These are phyloP conservation scores for Peronospora destructor DNA, from an alignment of 352 stramenopile species.

Conservation along the genomic window DNA sequence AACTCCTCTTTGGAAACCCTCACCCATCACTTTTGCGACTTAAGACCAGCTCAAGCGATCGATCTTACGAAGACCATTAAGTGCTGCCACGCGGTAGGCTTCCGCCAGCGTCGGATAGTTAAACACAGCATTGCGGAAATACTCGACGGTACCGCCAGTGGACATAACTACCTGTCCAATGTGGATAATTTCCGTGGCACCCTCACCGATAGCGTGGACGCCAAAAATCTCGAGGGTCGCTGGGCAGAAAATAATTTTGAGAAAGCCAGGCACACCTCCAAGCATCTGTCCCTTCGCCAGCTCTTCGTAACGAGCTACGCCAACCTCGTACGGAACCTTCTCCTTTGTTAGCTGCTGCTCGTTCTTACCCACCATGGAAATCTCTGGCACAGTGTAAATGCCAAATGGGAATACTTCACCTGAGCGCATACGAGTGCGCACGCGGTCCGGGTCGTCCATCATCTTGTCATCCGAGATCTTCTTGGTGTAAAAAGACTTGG, in stretches of 20 bases:
- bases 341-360: conserved; percentile 82
- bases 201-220: conserved; percentile 80
- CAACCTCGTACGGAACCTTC: conserved; percentile 68
- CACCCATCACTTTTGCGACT: neutral
- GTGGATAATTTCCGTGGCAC: conserved; percentile 87
- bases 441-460: conserved; percentile 52
- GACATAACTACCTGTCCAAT: conserved; percentile 86
- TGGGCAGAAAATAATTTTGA: conserved; percentile 85
- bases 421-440: conserved; percentile 77
- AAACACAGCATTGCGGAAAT: conserved; percentile 88
- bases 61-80: conserved; percentile 72
- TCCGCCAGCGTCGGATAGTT: conserved; percentile 89
- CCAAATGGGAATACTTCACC: conserved; percentile 84
- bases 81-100: conserved; percentile 72
- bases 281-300: conserved; percentile 83
- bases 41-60: conserved; percentile 36
- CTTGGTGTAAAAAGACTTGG: conserved; percentile 56
- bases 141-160: conserved; percentile 77
- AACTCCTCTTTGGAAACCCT: too few relatives aligned
- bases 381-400: conserved; percentile 86
- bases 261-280: conserved; percentile 62
- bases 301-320: conserved; percentile 75
- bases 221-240: conserved; percentile 66
- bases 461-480: conserved; percentile 36
- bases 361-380: conserved; percentile 87